phyloP scores from a whole-genome alignment of 768 basidiomycete genomes.

The Hericium coralloides region DNA sequence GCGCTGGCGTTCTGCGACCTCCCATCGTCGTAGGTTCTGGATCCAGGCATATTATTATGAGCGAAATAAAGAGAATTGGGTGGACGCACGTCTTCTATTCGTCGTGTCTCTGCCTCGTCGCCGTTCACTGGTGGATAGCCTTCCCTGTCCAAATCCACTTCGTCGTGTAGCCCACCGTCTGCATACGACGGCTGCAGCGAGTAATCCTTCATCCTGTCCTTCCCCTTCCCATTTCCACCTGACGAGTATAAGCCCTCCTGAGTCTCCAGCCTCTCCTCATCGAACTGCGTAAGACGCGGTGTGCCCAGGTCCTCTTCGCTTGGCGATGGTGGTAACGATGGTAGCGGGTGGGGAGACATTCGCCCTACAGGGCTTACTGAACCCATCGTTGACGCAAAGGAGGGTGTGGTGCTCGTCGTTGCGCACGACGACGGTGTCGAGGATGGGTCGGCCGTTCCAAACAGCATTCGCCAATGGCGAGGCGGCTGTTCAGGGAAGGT shows the following conservation, averaged over 20 bases:
- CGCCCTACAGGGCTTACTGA: background rate
- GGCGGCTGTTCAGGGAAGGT: too few species aligned
- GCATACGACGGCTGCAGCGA: background rate
- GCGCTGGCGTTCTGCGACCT: slow-evolving; percentile 64
- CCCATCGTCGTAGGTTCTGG: slow-evolving; percentile 73
- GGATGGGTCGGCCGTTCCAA: too few species aligned
- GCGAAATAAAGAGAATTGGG: background rate
- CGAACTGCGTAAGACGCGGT: background rate
- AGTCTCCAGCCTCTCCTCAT: background rate
- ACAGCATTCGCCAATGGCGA: too few species aligned
- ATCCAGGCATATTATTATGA: slow-evolving; percentile 1
- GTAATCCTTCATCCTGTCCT: background rate
- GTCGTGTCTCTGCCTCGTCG: slow-evolving; percentile 56
- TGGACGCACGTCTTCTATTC: slow-evolving; percentile 58
- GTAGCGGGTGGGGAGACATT: background rate
- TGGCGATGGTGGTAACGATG: background rate
- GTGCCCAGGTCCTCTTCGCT: background rate
- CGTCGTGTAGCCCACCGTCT: background rate
- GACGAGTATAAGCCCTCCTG: background rate
- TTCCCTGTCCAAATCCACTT: slow-evolving; percentile 6
- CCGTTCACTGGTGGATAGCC: slow-evolving; percentile 62
- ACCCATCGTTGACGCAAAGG: too few species aligned
- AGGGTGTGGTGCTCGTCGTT: too few species aligned
- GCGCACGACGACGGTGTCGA: too few species aligned
- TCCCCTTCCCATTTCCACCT: slow-evolving; percentile 7